Percentiles rank a stretch among this genome's conserved stretches.
Conservation (phyloP, 2,329 filamentous ascomycete species). For the Stachybotrys echinatus region DNA sequence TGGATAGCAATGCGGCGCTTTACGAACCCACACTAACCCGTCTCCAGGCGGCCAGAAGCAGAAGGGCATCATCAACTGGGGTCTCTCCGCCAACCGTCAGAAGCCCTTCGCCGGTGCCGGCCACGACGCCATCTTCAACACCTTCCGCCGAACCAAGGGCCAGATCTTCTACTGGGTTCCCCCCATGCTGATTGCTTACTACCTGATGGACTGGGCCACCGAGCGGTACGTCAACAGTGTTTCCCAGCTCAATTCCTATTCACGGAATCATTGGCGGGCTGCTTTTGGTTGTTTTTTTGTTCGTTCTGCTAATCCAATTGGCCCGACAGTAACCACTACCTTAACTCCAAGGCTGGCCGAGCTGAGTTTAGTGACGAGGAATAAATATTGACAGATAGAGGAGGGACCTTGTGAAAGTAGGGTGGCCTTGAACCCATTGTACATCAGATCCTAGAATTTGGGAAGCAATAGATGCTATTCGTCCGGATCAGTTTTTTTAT, state of each 20-base stretch:
- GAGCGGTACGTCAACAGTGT: conserved; percentile 61
- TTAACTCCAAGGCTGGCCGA: conserved; percentile 74
- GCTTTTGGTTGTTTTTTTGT: neutral
- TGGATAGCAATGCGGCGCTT: too few species aligned
- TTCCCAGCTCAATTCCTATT: neutral
- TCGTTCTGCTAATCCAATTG: conserved; percentile 6
- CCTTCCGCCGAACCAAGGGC: conserved; percentile 75
- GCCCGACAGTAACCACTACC: conserved; percentile 64
- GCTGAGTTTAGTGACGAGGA: conserved; percentile 43
- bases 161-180: conserved; percentile 90
- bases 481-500: conserved; percentile 4
- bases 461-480: conserved; percentile 30
- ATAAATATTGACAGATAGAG: conserved; percentile 20
- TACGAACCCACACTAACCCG: neutral
- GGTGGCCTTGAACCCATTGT: conserved; percentile 28
- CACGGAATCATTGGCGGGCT: neutral
- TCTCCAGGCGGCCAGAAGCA: conserved; percentile 51
- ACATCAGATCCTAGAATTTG: conserved; percentile 35
- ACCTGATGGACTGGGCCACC: conserved; percentile 82
- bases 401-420: conserved; percentile 20
- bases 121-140: conserved; percentile 91
- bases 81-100: conserved; percentile 82
- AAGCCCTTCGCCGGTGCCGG: conserved; percentile 73
- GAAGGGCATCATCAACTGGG: conserved; percentile 64
- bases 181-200: conserved; percentile 73